Base-by-base conservation (phyloP, 2,329 filamentous ascomycete genomes). In the Aschersonia sp. region DNA sequence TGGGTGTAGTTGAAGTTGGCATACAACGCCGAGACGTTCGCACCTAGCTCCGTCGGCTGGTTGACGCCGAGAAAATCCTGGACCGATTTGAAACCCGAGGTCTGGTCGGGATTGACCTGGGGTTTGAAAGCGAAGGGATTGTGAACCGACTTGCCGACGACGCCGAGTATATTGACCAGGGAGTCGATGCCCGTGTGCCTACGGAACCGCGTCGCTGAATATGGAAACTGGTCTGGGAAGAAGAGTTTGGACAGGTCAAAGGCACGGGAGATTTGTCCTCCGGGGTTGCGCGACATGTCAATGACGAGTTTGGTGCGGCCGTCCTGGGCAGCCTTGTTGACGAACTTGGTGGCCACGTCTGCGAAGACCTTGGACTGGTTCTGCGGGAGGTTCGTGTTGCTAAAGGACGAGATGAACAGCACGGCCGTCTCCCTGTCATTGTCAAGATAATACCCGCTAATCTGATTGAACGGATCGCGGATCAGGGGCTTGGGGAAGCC, bases 251-350 rank as follows among this genome's bases (percentile, higher is more conserved):
- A 80, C 1, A 71, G 54, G 42, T 73, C 68, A 43, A 66, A 67
- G 2, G 68, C 72, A 7, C 68, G 64, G 6, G 64, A 53, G 11
- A 76, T 56, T 42, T 61, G 60, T 1, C 81, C 81, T 39, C 81
- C 81, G 0, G 66, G 66, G 52, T 85, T 86, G 2, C 65, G 68
- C 4, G 74, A 70, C 6, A 84, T 56, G 52, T 85, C 82, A 49
- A 85, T 73, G 32, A 85, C 67, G 5, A 85, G 65, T 57, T 76
- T 79, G 30, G 47, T 49, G 5, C 49, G 51, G 1, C 50, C 50
- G 6, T 48, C 32, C 0, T 14, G 40, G 29, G 35, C 10, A 9
- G 69, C 69, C 41, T 65, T 61, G 0, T 65, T 60, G 12, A 81
- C 64, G n/a, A 43, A 43, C 14, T 43, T 5, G 4, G 32, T 32